Percentiles rank a stretch among this genome's conserved stretches.
phyloP scores from a whole-genome alignment of 495 filamentous ascomycete species.

The Podospora conica region DNA sequence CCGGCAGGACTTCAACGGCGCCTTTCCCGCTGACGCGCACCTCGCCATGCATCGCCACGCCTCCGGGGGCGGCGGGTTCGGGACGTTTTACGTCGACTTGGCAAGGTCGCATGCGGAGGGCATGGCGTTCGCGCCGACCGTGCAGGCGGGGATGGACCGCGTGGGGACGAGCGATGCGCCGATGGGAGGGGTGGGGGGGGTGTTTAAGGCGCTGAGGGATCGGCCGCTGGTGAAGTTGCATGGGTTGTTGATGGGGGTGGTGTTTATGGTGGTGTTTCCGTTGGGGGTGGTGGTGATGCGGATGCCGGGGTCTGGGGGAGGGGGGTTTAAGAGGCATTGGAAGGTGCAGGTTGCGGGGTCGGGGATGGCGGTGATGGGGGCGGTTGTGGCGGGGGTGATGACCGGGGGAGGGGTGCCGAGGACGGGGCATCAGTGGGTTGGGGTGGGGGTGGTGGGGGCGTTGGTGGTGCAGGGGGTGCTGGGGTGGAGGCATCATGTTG shows the following conservation, averaged over 20 bases:
- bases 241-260: slow-evolving; percentile 19
- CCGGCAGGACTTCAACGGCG: slow-evolving; percentile 16
- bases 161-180: slow-evolving; percentile 12
- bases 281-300: slow-evolving; percentile 19
- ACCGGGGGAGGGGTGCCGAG: slow-evolving; percentile 6
- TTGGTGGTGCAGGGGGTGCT: slow-evolving; percentile 20
- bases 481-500: slow-evolving; percentile 29
- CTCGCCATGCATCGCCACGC: slow-evolving; percentile 23
- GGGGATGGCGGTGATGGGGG: slow-evolving; percentile 12
- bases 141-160: not conserved
- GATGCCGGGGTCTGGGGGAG: not conserved
- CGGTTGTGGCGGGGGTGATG: slow-evolving; percentile 14
- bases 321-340: slow-evolving; percentile 26
- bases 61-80: slow-evolving; percentile 15
- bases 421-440: slow-evolving; percentile 23
- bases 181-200: slow-evolving; percentile 6
- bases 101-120: not conserved
- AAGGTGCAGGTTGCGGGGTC: slow-evolving; percentile 18
- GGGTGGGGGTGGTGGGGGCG: slow-evolving; percentile 8
- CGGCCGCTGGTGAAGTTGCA: slow-evolving; percentile 14
- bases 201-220: slow-evolving; percentile 6
- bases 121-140: not conserved
- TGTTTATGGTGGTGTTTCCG: slow-evolving; percentile 21
- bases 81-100: slow-evolving; percentile 23
- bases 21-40: slow-evolving; percentile 9